Base-by-base conservation (phyloP, 768 basidiomycete species). In the Boletus pseudo-olivaceus region DNA sequence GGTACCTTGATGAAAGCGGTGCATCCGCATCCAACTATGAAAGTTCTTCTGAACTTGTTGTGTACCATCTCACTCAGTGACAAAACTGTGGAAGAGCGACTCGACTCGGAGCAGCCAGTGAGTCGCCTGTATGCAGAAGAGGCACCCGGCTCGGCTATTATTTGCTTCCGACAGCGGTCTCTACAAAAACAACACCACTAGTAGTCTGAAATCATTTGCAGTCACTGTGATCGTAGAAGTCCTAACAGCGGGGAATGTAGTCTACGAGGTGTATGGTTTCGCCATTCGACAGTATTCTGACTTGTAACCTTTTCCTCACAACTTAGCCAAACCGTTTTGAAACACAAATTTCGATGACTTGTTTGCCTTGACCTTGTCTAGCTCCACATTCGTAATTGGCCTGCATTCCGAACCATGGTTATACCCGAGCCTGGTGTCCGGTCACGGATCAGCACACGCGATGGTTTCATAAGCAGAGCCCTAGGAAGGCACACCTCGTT, bases 351-450 rank as follows among this genome's bases (percentile, higher is more conserved):
- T 56, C 14, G 86, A 87, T n/a, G 74, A 73, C 43, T 79, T 76
- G 70, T 75, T 82, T 14, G 88, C 81, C 71, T 85, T 89, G 58
- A 89, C 87, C 71, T 85, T 89, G 65, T 86, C 78, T 7, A 92
- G 76, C 49, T 92, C 87, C 1, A 68, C 71, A 56, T 74, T 72
- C 4, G 85, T 84, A 29, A 90, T 68, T 0, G 79, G 75, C 9
- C 80, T 77, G 60, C 81, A 85, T 62, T 87, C 82, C 56, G 80
- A 75, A 3, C 79, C 90, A 60, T 90, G 88, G 63, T 90, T 88
- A 67, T 92, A 92, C 9, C 90, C 88, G 47, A 93, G 65, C 54
- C 90, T 87, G n/a, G 7, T 11, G 34, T 19, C 29, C 26, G 7
- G 40, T 46, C 34, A 34, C 17, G 4, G 9, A 38, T 57, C 26